Evolutionary conservation across 2,329 filamentous ascomycete species (phyloP).

Genomic region (Fusarium anthophilum): DNA sequence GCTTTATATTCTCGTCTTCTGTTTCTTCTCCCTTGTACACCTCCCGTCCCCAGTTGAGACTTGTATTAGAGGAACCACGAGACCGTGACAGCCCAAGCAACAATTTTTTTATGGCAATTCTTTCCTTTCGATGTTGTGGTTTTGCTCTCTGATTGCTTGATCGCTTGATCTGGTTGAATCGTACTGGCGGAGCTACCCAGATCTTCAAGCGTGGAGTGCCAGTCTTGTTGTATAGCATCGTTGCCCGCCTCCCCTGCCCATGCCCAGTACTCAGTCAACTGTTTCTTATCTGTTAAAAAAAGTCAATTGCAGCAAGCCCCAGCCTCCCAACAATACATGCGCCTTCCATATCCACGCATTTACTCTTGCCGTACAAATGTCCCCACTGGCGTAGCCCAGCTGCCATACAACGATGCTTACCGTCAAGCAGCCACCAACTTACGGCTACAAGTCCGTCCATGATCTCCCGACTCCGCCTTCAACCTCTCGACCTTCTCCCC

Average conservation of each 20-base stretch:
- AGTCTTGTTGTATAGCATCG: background rate
- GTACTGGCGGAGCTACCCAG: background rate
- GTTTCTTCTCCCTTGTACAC: background rate
- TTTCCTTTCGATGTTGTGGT: background rate
- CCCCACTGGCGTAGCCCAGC: constrained; percentile 40
- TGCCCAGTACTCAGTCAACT: background rate
- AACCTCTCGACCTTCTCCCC: constrained; percentile 64
- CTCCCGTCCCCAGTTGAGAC: background rate
- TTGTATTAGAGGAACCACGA: background rate
- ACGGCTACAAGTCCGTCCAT: constrained; percentile 70
- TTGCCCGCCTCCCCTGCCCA: background rate
- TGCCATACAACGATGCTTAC: constrained; percentile 66
- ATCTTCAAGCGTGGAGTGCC: background rate
- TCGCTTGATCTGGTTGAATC: background rate
- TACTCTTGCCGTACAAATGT: constrained; percentile 38
- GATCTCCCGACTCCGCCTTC: constrained; percentile 68
- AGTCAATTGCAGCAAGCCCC: constrained; percentile 30
- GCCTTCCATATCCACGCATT: constrained; percentile 9
- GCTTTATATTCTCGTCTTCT: background rate
- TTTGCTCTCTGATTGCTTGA: background rate
- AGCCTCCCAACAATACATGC: constrained; percentile 13
- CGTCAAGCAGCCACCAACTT: constrained; percentile 66
- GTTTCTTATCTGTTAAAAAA: constrained; percentile 17
- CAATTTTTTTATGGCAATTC: background rate
- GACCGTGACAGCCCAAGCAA: background rate